Base-by-base conservation (phyloP, 1,139 yeast species). In the Pichia cactophila region DNA sequence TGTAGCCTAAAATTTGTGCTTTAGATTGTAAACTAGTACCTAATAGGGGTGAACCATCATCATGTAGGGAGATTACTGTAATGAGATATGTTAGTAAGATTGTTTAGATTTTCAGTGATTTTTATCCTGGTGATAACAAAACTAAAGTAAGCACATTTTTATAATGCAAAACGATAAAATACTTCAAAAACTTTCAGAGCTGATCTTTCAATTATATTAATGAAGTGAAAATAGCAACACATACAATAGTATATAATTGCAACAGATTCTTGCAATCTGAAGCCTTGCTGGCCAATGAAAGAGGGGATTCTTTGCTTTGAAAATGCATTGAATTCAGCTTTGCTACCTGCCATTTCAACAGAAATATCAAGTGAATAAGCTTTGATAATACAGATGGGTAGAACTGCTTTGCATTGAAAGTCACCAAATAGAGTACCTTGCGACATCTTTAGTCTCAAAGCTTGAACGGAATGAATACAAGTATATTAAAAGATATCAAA, bases 281-380 rank as follows among this genome's bases (percentile, higher is more conserved):
- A 80, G 51, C 96, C 96, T 68, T 86, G 83, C 58, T 85, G 80
- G 53, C 89, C 92, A 61, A 80, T 65, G 62, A 85, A 86, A 58
- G 89, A 83, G 62, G 97, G 97, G 56, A 79, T 75, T 69, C 77
- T 79, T 62, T 71, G 75, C 64, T 82, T 70, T 61, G 96, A 96
- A 80, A 86, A 88, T 64, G 70, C 65, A 49, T 70, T 69, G 52
- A 65, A 64, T 55, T 74, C 72, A 52, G 71, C 74, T 54, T 73
- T 71, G 55, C 84, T 62, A 59, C 77, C 73, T 33, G 45, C 50
- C 11, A 52, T 55, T 26, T 49, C 60, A 42, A 61, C 31, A 38
- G 53, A 52, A 65, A 89, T 72, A 60, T 89, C 96, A 59, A 92
- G 76, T 58, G 80, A 77, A 71, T 77, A 79, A 71, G 76, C 71